Base-by-base conservation (phyloP, 2,329 filamentous ascomycete genomes). In the Neocucurbitaria cava region DNA sequence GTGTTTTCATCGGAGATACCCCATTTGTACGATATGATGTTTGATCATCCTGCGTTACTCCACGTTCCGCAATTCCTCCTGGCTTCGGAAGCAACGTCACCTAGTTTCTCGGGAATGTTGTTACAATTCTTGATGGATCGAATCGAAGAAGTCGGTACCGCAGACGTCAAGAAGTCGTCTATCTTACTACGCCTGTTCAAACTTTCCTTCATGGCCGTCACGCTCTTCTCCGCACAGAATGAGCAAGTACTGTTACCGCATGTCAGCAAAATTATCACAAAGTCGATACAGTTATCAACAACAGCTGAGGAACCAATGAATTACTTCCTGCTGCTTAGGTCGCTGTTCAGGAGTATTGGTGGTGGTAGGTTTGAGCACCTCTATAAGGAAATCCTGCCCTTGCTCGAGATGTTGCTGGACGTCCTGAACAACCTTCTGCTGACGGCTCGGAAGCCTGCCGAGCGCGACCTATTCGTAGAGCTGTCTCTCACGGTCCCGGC, bases 61-160 rank as follows among this genome's bases (percentile, higher is more conserved):
- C 95, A 99, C 75, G 91, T 99, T 52, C 94, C 95, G 6, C 95
- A 99, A 71, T 99, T 98, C 76, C 95, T 99, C 77, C 85, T 99
- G 46, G 95, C 96, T n/a, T 97, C 93, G 68, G 95, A 99, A 79
- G 94, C 94, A 4, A 99, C 96, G 0, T 97, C 93, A 23, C 93
- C 95, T 1, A 96, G 92, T 61, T 99, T 99, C 76, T 96, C 93
- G 58, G 95, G 96, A 35, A 98, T 99, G 95, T 86, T 99, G 23
- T 81, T 99, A 43, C 92, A 96, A 62, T 99, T 99, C 72, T 82
- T 99, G 56, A 99, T 99, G 95, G 90, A 94, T 66, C 90, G 91
- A 48, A 96, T 99, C 53, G 90, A 96, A 59, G 91, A 99, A 72
- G 92, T 99, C 39, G 95, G 95, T 20, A 95, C 92, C 0, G 88